A percentile compares a stretch with the other conserved stretches of the same genome.
Conservation (phyloP, 225 moss, liverwort and hornwort genomes). For the Polytrichum formosum region DNA sequence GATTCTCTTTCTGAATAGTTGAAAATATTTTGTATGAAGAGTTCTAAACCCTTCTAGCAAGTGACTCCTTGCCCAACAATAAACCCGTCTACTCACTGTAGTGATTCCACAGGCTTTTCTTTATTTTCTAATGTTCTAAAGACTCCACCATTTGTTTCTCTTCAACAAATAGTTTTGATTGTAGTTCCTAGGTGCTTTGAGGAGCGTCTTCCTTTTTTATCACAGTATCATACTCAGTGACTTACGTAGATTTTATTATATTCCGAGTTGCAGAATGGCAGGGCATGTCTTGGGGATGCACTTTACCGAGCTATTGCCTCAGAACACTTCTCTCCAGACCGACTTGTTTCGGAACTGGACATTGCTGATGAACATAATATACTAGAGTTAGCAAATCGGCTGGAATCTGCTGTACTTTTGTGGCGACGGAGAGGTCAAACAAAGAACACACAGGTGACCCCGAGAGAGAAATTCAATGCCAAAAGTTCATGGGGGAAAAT, state of each 20-base stretch:
- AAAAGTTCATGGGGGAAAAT: constrained; percentile 85
- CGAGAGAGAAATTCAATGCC: constrained; percentile 49
- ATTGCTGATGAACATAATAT: constrained; percentile 72
- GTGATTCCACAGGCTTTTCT: background rate
- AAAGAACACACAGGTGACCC: constrained; percentile 47
- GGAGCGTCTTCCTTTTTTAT: no score
- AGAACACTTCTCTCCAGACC: constrained; percentile 77
- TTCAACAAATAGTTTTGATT: no score
- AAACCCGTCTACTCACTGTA: background rate
- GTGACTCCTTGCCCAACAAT: no score
- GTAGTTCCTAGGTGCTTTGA: no score
- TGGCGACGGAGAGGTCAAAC: constrained; percentile 78
- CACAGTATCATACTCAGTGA: no score
- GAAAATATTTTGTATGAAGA: no score
- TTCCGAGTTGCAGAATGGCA: constrained; percentile 64
- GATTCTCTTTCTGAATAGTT: no score
- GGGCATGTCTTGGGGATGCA: constrained; percentile 69
- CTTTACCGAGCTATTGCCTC: constrained; percentile 69
- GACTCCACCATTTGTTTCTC: no score
- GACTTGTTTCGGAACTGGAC: constrained; percentile 68
- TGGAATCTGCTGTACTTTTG: constrained; percentile 75
- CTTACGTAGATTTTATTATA: no score
- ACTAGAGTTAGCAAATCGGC: constrained; percentile 80
- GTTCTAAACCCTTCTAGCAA: no score
- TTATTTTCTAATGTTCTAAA: background rate